phyloP scores from a whole-genome alignment of 2,329 filamentous ascomycete genomes.

The Dactylellina parvicollis region DNA sequence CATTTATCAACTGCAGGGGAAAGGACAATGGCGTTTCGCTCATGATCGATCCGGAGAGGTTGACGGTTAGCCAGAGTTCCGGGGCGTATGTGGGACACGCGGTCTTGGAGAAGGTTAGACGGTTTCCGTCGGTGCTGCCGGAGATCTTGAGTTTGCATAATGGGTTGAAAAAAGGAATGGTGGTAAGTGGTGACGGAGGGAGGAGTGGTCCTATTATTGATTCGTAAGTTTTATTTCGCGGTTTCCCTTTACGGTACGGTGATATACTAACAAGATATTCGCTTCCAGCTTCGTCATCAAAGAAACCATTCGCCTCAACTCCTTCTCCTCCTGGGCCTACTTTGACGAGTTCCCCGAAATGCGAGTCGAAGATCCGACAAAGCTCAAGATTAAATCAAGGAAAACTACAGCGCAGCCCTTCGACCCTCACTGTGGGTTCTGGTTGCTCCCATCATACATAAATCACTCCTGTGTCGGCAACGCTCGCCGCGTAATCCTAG shows the following conservation, averaged over 20 bases:
- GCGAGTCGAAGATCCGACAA: background rate
- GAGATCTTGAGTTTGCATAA: constrained; percentile 17
- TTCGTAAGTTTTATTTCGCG: constrained; percentile 10
- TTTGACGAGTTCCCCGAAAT: constrained; percentile 36
- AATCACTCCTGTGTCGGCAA: constrained; percentile 48
- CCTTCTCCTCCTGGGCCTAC: constrained; percentile 30
- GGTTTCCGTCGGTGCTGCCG: background rate
- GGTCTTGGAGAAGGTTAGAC: constrained; percentile 15
- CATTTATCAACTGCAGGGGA: constrained; percentile 24
- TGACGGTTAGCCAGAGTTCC: background rate
- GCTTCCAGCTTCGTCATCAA: constrained; percentile 22
- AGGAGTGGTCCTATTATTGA: constrained; percentile 2
- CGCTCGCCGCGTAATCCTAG: constrained; percentile 18
- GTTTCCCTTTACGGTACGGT: background rate
- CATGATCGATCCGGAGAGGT: background rate
- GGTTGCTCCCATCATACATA: constrained; percentile 40
- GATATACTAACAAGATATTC: background rate
- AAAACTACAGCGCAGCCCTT: constrained; percentile 19
- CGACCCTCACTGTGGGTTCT: constrained; percentile 42
- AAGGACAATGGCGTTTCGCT: constrained; percentile 21
- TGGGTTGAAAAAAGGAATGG: background rate
- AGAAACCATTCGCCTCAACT: constrained; percentile 20
- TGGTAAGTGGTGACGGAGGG: background rate
- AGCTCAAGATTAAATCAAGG: background rate
- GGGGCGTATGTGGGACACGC: background rate